Base-by-base conservation (phyloP, 2,329 filamentous ascomycete genomes). In the Paracoccidioides lutzii region DNA sequence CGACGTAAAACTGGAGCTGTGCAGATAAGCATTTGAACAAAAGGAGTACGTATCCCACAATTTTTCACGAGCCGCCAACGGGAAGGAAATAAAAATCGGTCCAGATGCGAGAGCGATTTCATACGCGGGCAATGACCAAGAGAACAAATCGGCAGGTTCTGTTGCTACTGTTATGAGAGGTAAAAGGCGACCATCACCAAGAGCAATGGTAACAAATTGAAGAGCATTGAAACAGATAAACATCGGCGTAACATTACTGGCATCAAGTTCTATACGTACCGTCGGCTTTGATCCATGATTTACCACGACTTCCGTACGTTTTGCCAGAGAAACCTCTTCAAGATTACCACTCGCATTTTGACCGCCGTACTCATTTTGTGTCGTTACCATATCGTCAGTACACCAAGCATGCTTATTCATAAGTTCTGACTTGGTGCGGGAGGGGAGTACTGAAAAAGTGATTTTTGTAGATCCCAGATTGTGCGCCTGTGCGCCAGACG, bases 1-100 rank as follows among this genome's bases (percentile, higher is more conserved):
- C 40, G 37, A 48, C 52, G 50, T 49, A 44, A 15, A 54, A 40
- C 33, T 38, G n/a, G 32, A 46, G 14, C 58, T 59, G 40, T 49
- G 33, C 28, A 8, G 28, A 56, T 59, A 30, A 59, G 56, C 45
- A 52, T 52, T 32, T 22, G 35, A 10, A 46, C 4, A 22, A n/a
- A 43, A 22, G 30, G 6, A 28, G 28, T n/a, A 55, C 32, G 22
- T 43, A n/a, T 12, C 51, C 5, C 14, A 50, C 12, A 53, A 43
- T 30, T 48, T 35, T 15, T 33, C 22, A 14, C 12, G n/a, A 37
- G 37, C 37, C 6, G 15, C 37, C 33, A 10, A 45, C 38, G 15
- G 28, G 22, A 52, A 32, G 12, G 15, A 32, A 42, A 43, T 43
- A 37, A 28, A n/a, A 8, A 22, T 6, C 28, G 5, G 49, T 1